phyloP scores from a whole-genome alignment of 1,139 yeast genomes.

The Geotrichum europaeum region DNA sequence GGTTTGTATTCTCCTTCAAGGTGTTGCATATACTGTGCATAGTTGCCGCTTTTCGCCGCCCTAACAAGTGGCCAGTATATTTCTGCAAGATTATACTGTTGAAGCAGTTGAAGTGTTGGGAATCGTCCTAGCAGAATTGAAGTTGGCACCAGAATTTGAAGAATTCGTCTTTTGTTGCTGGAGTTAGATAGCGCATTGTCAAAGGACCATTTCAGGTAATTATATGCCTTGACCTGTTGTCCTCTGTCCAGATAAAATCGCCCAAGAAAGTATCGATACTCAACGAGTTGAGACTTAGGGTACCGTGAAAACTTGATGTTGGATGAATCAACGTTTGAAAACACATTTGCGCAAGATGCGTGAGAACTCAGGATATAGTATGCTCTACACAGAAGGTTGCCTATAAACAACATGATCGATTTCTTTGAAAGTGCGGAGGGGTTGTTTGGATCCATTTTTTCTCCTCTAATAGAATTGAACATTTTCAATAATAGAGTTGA shows the following conservation, averaged over 20 bases:
- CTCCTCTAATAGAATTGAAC: constrained; percentile 60
- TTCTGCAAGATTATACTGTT: constrained; percentile 23
- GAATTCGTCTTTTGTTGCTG: constrained; percentile 38
- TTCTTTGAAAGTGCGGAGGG: constrained; percentile 37
- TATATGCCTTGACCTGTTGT: constrained; percentile 50
- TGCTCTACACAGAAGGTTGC: constrained; percentile 53
- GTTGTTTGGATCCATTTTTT: constrained; percentile 36
- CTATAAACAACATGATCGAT: constrained; percentile 49
- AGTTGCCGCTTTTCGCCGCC: constrained; percentile 29
- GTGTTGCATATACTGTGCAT: constrained; percentile 24
- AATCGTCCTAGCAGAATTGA: constrained; percentile 35
- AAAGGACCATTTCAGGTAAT: constrained; percentile 62
- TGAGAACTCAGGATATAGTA: constrained; percentile 63
- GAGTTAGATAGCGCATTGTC: constrained; percentile 38
- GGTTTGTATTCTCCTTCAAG: constrained; percentile 24
- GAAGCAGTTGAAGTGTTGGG: constrained; percentile 29
- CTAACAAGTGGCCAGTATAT: constrained; percentile 30
- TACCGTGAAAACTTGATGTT: constrained; percentile 43
- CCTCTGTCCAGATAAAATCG: constrained; percentile 57
- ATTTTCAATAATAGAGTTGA: constrained; percentile 55
- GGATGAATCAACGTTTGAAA: constrained; percentile 65
- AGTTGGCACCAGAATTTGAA: constrained; percentile 53
- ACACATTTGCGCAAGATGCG: constrained; percentile 64
- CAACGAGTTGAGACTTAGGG: constrained; percentile 50
- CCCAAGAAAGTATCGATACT: constrained; percentile 64